phyloP scores from a whole-genome alignment of 2,329 filamentous ascomycete species.

The Apiospora koreana region DNA sequence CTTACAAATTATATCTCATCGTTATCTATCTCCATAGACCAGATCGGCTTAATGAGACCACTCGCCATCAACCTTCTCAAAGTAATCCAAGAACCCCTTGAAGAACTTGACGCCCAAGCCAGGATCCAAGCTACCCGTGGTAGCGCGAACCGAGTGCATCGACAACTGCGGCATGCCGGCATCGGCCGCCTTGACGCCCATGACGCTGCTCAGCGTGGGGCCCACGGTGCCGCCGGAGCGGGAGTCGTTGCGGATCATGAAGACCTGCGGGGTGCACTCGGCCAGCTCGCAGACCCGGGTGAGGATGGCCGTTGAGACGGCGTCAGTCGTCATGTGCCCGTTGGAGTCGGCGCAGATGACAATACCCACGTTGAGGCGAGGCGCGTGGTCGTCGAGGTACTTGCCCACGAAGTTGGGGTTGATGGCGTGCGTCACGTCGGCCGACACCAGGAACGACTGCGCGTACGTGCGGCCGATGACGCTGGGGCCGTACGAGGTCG shows the following conservation, averaged over 20 bases:
- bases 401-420: conserved; percentile 89
- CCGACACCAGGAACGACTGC: conserved; percentile 87
- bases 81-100: conserved; percentile 84
- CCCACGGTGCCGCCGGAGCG: conserved; percentile 93
- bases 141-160: conserved; percentile 92
- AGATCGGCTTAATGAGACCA: conserved; percentile 49
- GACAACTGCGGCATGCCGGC: conserved; percentile 88
- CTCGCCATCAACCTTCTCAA: conserved; percentile 80
- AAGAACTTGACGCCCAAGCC: conserved; percentile 87
- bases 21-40: background rate
- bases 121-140: conserved; percentile 82
- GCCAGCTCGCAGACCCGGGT: conserved; percentile 75
- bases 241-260: conserved; percentile 93
- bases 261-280: conserved; percentile 74
- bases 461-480: conserved; percentile 82
- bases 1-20: background rate
- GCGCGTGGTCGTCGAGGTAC: conserved; percentile 85
- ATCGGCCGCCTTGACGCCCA: conserved; percentile 83
- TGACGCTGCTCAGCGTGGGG: conserved; percentile 78
- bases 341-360: conserved; percentile 81
- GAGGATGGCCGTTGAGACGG: conserved; percentile 79
- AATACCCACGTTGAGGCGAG: conserved; percentile 85
- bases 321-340: conserved; percentile 95
- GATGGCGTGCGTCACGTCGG: conserved; percentile 90
- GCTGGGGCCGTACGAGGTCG: conserved; percentile 53